These are phyloP conservation scores for Platanthera zijinensis DNA, from an alignment of 106 monocot species.

Conservation along the genomic window DNA sequence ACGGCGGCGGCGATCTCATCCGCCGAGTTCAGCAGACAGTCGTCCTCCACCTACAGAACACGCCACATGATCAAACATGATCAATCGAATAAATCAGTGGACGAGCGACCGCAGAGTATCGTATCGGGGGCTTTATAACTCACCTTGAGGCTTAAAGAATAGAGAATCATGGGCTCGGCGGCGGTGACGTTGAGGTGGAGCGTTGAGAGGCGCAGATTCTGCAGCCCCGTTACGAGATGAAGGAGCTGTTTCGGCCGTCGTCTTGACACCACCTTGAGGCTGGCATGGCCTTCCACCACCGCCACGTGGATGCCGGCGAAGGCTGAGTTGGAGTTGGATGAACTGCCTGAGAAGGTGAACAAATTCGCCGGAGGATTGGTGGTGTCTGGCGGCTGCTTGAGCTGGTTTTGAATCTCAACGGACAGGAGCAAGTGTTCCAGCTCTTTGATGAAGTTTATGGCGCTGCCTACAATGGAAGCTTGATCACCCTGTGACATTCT, in stretches of 20 bases:
- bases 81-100: not conserved
- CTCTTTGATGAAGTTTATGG: slow-evolving; percentile 62
- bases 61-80: not conserved
- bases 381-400: not conserved
- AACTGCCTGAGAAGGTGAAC: slow-evolving; percentile 46
- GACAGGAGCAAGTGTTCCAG: slow-evolving; percentile 57
- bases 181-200: slow-evolving; percentile 58
- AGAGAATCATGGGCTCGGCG: slow-evolving; percentile 38
- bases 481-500: slow-evolving; percentile 41
- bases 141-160: slow-evolving; percentile 69
- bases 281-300: slow-evolving; percentile 57
- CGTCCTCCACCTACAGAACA: slow-evolving; percentile 58
- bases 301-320: slow-evolving; percentile 48
- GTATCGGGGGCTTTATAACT: not conserved
- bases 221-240: slow-evolving; percentile 36
- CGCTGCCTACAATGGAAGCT: slow-evolving; percentile 63
- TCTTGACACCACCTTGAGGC: slow-evolving; percentile 38
- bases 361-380: slow-evolving; percentile 32
- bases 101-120: not conserved
- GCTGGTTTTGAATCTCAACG: slow-evolving; percentile 29
- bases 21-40: slow-evolving; percentile 44
- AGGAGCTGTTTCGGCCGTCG: slow-evolving; percentile 46
- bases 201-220: slow-evolving; percentile 24
- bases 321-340: slow-evolving; percentile 8
- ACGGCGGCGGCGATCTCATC: slow-evolving; percentile 58